Base-by-base conservation (phyloP, 2,329 filamentous ascomycete species). In the Neofusicoccum parvum region DNA sequence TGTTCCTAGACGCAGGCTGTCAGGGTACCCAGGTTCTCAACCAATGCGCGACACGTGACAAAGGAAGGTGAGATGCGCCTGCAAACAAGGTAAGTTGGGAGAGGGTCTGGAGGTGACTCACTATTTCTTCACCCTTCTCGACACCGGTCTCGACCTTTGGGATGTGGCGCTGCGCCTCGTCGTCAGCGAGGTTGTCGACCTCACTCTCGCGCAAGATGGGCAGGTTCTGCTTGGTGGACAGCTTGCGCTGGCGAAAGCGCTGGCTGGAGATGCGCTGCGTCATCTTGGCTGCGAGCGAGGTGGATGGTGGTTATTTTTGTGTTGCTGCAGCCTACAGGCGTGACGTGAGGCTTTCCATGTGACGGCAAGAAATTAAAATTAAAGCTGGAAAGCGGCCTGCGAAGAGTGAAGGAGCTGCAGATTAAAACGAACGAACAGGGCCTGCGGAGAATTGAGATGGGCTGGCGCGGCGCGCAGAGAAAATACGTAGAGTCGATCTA, bases 101-200 rank as follows among this genome's bases (percentile, higher is more conserved):
- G 14, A 10, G n/a, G 27, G 9, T 7, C 20, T 41, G 23, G 71
- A 75, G 72, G 73, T 69, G 71, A 92, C 93, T 88, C 81, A 97
- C 95, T 83, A 94, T 94, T 87, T 98, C 94, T 82, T 99, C 95
- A 70, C 89, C 92, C 78, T 96, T 94, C 81, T 99, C 95, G 73
- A 99, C 95, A 80, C 95, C 95, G 71, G 94, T 97, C 77, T 95
- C 93, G 77, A 97, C 92, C 75, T 90, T 92, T 81, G 85, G 88
- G 83, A 87, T 92, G 77, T 90, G 90, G 72, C 90, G 91, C 77
- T 94, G 89, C 73, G 91, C 87, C 70, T 89, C 87, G 81, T 96
- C 92, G 79, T 97, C 96, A 80, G 93, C 88, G 74, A 85, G 87
- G 75, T 90, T 85, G 76, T 97, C 93, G 80, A 98, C 90, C 77